A percentile compares a stretch with the other conserved stretches of the same genome.
Evolutionary conservation across 345 rosid species (phyloP).

Genomic region (Nasturtium officinale): DNA sequence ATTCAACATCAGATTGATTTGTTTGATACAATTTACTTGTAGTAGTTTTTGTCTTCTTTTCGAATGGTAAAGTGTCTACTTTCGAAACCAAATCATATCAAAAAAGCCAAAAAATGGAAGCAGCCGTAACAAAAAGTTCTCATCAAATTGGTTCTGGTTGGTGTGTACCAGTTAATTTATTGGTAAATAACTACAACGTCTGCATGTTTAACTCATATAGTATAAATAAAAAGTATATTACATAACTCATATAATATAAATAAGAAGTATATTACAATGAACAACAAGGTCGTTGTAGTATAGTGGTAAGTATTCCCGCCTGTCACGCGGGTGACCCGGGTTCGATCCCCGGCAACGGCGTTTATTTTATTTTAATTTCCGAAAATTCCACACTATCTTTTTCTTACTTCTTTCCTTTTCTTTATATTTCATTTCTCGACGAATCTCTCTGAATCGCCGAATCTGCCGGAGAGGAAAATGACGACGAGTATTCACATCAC

Average conservation of each 20-base stretch:
- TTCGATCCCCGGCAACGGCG: slow-evolving; percentile 98
- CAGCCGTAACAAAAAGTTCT: slow-evolving; percentile 5
- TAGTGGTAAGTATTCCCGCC: slow-evolving; percentile 95
- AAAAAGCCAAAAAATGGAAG: background rate
- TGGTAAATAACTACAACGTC: background rate
- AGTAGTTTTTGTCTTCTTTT: slow-evolving; percentile 1
- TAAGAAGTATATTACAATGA: no score
- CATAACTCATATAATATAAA: no score
- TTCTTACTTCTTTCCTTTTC: no score
- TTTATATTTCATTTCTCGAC: background rate
- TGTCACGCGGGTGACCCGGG: slow-evolving; percentile 99
- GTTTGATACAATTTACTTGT: slow-evolving; percentile 22
- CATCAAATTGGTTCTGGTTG: slow-evolving; percentile 5
- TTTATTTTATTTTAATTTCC: background rate
- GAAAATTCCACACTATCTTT: background rate
- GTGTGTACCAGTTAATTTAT: slow-evolving; percentile 1
- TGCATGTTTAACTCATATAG: no score
- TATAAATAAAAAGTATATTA: no score
- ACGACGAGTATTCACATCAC: slow-evolving; percentile 83
- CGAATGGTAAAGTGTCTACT: slow-evolving; percentile 10
- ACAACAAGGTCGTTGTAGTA: slow-evolving; percentile 80
- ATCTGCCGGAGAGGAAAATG: slow-evolving; percentile 42
- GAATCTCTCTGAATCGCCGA: slow-evolving; percentile 27
- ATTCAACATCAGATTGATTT: slow-evolving; percentile 35
- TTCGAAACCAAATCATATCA: slow-evolving; percentile 4